These are phyloP conservation scores for Clonostachys byssicola DNA, from an alignment of 2,329 filamentous ascomycete genomes.

Conservation along the genomic window DNA sequence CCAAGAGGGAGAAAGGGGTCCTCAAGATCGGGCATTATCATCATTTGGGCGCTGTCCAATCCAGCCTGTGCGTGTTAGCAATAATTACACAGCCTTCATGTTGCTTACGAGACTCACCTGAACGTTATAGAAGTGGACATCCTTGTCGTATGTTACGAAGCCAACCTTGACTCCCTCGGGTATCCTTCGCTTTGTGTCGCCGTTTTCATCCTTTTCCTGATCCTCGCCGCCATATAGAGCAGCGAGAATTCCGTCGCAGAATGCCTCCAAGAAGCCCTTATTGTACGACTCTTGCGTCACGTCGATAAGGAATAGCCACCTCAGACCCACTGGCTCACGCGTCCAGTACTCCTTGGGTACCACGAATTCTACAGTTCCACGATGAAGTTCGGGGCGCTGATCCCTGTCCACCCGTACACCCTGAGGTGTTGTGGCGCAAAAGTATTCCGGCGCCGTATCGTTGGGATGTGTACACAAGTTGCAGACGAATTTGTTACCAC, in stretches of 20 bases:
- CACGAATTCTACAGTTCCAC: constrained; percentile 91
- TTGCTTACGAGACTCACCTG: constrained; percentile 50
- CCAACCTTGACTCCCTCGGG: constrained; percentile 83
- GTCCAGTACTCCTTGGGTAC: constrained; percentile 99
- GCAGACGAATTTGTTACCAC: constrained; percentile 95
- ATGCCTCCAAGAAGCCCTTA: constrained; percentile 84
- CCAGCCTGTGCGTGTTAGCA: constrained; percentile 44
- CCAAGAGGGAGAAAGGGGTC: constrained; percentile 93
- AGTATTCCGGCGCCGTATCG: constrained; percentile 89
- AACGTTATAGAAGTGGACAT: constrained; percentile 97
- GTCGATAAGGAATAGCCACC: constrained; percentile 89
- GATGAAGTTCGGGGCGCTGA: constrained; percentile 82
- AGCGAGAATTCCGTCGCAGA: constrained; percentile 82
- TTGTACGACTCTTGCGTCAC: constrained; percentile 89
- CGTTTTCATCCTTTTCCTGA: constrained; percentile 41
- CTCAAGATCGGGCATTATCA: constrained; percentile 97
- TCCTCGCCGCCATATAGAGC: constrained; percentile 74
- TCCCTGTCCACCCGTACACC: constrained; percentile 84
- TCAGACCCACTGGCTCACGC: constrained; percentile 82
- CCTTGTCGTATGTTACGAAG: constrained; percentile 93
- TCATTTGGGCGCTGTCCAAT: constrained; percentile 88
- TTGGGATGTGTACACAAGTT: constrained; percentile 98
- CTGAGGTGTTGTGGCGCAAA: constrained; percentile 81
- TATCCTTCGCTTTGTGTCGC: constrained; percentile 52
- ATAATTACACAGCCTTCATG: background rate